Base-by-base conservation (phyloP, 1,284 basidiomycete genomes). In the Ustilago bromivora region DNA sequence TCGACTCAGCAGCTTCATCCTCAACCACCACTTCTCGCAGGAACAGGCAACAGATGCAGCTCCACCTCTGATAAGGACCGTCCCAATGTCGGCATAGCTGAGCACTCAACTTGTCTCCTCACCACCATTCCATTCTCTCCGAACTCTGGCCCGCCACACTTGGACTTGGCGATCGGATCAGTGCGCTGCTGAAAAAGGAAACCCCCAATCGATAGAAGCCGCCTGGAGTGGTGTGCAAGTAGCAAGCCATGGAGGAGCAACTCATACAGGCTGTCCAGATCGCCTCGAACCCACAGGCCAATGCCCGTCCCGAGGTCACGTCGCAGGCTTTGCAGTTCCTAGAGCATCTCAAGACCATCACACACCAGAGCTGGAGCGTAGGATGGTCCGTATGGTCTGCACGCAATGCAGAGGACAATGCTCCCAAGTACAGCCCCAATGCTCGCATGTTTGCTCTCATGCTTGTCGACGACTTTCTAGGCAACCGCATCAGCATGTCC, bases 391-490 rank as follows among this genome's bases (percentile, higher is more conserved):
- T 84, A 23, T 85, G 80, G 78, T 67, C 81, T 4, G 82, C 83
- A 10, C 67, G 79, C 35, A 66, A 59, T n/a, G 87, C 92, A 17
- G 85, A 89, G 91, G 49, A 91, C 91, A 35, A 80, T 86, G 36
- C 88, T 90, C 81, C 82, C 51, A 92, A 91, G 87, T 90, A 94
- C 86, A 90, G 91, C 28, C 87, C 90, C 53, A 91, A 94, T 82
- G 92, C 90, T 47, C 90, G 94, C 65, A 93, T 96, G 88, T 95
- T 93, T 86, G 93, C 92, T 31, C 88, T 96, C 77, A 91, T 93
- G 71, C 90, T 96, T 65, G 87, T 96, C 66, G 93, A 94, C 74
- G 93, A 94, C 63, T 94, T 93, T 83, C 89, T 96, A 70, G 93
- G 93, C 81, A 92, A 92, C 86, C 90, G 91, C 40, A 74, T 82